Evolutionary conservation across 148 eudicot species (phyloP).

Genomic region (Amaranthus cruentus): DNA sequence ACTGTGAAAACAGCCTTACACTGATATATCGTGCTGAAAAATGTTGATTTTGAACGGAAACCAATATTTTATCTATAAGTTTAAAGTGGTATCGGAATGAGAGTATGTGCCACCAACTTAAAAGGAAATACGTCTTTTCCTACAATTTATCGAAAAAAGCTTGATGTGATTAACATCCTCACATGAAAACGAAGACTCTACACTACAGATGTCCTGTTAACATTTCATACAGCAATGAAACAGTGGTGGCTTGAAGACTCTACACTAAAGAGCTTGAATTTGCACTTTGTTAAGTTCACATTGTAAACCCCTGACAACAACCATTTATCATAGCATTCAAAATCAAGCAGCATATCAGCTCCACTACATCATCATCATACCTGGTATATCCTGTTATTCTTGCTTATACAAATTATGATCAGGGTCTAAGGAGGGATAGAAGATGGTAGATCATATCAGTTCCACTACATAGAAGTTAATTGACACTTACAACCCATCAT

Average conservation of each 20-base stretch:
- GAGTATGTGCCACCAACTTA: neutral
- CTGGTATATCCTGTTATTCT: no score
- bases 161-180: no score
- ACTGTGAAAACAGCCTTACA: neutral
- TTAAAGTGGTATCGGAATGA: neutral
- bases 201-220: neutral
- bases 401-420: no score
- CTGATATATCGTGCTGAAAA: neutral
- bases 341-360: neutral
- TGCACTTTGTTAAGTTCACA: neutral
- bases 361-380: neutral
- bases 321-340: neutral
- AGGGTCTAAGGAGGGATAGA: no score
- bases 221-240: neutral
- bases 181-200: neutral
- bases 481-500: neutral
- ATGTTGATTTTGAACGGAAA: neutral
- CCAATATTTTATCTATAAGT: neutral
- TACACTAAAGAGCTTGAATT: neutral
- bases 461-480: neutral
- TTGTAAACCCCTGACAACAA: neutral
- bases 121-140: neutral
- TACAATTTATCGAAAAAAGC: neutral
- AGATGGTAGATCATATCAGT: neutral
- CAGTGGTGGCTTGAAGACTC: neutral